A percentile compares a stretch with the other conserved stretches of the same genome.
Conservation (phyloP, 2,329 filamentous ascomycete genomes). For the Amauroascus verrucosus region DNA sequence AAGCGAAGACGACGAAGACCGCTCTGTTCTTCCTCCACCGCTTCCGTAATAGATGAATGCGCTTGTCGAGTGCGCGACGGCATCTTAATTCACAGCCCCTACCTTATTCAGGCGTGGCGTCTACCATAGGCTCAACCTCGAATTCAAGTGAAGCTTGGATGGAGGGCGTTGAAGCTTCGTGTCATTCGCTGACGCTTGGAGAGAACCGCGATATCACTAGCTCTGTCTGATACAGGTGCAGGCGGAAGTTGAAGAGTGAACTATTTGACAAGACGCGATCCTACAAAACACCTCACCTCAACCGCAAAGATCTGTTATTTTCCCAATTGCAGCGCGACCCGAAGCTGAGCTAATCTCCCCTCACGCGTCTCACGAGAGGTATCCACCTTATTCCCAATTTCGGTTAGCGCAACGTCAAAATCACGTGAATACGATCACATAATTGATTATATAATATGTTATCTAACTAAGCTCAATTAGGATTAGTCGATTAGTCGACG, state of each 20-base stretch:
- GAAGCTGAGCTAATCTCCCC: slow-evolving; percentile 1
- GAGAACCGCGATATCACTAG: neutral
- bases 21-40: slow-evolving; percentile 24
- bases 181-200: neutral
- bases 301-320: neutral
- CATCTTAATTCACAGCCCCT: slow-evolving; percentile 22
- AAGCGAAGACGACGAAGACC: slow-evolving; percentile 53
- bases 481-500: too few species aligned
- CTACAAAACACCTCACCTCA: neutral
- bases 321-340: neutral
- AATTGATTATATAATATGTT: neutral
- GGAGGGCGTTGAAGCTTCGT: neutral
- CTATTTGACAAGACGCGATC: neutral
- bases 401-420: neutral
- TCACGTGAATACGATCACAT: neutral
- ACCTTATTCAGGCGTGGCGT: neutral
- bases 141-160: neutral
- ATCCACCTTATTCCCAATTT: neutral
- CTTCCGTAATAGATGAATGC: slow-evolving; percentile 22
- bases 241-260: neutral
- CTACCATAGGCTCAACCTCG: neutral
- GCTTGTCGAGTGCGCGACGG: slow-evolving; percentile 36
- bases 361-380: slow-evolving; percentile 1
- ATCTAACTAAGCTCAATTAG: too few species aligned
- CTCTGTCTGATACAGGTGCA: neutral